phyloP scores from a whole-genome alignment of 2,329 filamentous ascomycete genomes.

The Alternaria ethzedia region DNA sequence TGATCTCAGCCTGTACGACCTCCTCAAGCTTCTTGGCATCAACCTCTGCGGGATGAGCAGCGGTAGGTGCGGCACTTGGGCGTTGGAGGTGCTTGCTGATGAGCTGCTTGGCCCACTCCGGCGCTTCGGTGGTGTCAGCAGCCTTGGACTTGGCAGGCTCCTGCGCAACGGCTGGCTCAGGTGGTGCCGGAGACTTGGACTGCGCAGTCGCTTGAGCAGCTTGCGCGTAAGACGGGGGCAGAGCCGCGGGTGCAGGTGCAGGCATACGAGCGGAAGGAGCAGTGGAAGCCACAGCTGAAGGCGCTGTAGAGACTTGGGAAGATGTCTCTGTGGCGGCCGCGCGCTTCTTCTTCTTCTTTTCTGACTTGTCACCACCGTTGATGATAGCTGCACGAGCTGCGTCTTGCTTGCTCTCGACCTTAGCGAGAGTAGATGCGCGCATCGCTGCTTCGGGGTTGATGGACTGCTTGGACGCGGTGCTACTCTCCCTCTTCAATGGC shows the following conservation, averaged over 20 bases:
- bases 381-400: constrained; percentile 49
- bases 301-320: constrained; percentile 50
- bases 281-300: constrained; percentile 14
- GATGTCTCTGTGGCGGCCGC: constrained; percentile 51
- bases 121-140: constrained; percentile 34
- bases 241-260: neutral
- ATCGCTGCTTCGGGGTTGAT: constrained; percentile 48
- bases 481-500: constrained; percentile 45
- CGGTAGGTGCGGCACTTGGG: constrained; percentile 20
- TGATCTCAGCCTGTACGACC: constrained; percentile 57
- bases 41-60: constrained; percentile 22
- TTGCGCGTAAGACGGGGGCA: constrained; percentile 50
- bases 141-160: constrained; percentile 20
- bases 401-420: constrained; percentile 52
- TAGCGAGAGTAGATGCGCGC: constrained; percentile 50
- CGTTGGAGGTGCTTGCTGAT: constrained; percentile 39
- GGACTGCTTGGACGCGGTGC: constrained; percentile 40
- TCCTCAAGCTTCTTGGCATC: constrained; percentile 63
- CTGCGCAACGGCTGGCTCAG: constrained; percentile 21
- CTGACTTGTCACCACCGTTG: constrained; percentile 49
- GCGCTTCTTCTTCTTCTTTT: constrained; percentile 74
- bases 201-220: constrained; percentile 44
- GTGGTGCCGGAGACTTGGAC: constrained; percentile 39
- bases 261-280: constrained; percentile 22
- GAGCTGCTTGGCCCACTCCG: constrained; percentile 47